A percentile compares a stretch with the other conserved stretches of the same genome.
These are phyloP conservation scores for Sonneratia caseolaris DNA, from an alignment of 345 rosid species.

Conservation along the genomic window DNA sequence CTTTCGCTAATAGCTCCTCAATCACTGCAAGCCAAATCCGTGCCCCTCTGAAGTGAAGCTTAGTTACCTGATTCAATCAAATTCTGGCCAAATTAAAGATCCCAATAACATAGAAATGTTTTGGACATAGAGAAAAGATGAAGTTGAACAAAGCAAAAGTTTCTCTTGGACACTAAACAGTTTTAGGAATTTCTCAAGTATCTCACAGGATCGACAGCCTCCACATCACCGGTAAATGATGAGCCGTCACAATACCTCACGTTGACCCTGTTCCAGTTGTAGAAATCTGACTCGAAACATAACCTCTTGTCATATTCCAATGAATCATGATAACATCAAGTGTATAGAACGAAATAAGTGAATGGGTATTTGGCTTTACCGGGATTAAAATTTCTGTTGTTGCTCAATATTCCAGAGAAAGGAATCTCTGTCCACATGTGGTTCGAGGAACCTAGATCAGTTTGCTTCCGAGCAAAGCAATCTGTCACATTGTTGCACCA, in stretches of 20 bases:
- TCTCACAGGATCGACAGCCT: conserved; percentile 67
- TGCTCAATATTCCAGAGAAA: conserved; percentile 78
- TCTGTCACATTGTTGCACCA: conserved; percentile 76
- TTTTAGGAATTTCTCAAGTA: not conserved
- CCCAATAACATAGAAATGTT: not conserved
- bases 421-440: conserved; percentile 49
- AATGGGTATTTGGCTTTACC: conserved; percentile 27
- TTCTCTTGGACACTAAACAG: not conserved
- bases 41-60: conserved; percentile 93
- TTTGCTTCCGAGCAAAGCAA: conserved; percentile 56
- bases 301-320: not conserved
- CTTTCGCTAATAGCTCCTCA: conserved; percentile 65
- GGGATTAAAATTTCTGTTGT: conserved; percentile 49
- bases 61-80: conserved; percentile 46
- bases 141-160: too few species aligned
- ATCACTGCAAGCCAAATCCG: conserved; percentile 75
- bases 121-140: not conserved
- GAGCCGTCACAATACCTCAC: conserved; percentile 91
- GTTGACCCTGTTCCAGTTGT: conserved; percentile 89
- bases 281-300: conserved; percentile 41
- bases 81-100: not conserved
- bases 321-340: not conserved
- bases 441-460: conserved; percentile 72
- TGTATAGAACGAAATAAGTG: not conserved
- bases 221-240: conserved; percentile 83